Base-by-base conservation (phyloP, 202 grass and related monocot species). In the Saccharum hybrid region DNA sequence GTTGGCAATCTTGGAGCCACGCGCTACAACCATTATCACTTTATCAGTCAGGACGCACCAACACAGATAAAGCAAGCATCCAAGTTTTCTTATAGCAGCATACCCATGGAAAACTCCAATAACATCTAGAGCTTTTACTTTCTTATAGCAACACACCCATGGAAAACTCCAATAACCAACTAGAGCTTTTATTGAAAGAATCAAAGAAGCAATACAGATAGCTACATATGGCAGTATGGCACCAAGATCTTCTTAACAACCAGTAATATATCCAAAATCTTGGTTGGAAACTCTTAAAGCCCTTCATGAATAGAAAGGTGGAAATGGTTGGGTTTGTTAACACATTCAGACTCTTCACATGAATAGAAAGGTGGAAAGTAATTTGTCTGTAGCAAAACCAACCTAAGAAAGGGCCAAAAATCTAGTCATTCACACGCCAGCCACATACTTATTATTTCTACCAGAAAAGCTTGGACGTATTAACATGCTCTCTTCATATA, bases 351-450 rank as follows among this genome's bases (percentile, higher is more conserved):
- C 36, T 16, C 54, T 76, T 60, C 16, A 63, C 22, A 16, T 42
- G 1, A 78, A 46, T 8, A 77, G 26, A 78, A 78, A 78, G 40
- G 22, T 19, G 60, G 46, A 46, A 78, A 78, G 23, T 64, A 46
- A 33, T 65, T 64, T 48, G 59, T 64, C 7, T 45, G 39, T 30
- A 77, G 57, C 38, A 77, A 42, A 63, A 77, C 37, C 13, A 77
- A 77, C 23, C 8, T 12, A 78, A 64, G 14, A n/a, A n/a, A 46
- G 65, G 26, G 7, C 14, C 74, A 2, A 37, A n/a, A 26, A 28
- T 57, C 38, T 48, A 63, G 41, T n/a, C 39, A 48, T 78, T 78
- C 4, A 78, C 39, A 19, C 57, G 26, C 23, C 38, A 57, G 54
- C 54, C 54, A 6, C 48, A 39, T 63, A 22, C 39, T 63, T 43